Evolutionary conservation across 1,139 yeast genomes (phyloP), one percentile per base, ranked within the genome.

Genomic region (Yamadazyma taylorii): DNA sequence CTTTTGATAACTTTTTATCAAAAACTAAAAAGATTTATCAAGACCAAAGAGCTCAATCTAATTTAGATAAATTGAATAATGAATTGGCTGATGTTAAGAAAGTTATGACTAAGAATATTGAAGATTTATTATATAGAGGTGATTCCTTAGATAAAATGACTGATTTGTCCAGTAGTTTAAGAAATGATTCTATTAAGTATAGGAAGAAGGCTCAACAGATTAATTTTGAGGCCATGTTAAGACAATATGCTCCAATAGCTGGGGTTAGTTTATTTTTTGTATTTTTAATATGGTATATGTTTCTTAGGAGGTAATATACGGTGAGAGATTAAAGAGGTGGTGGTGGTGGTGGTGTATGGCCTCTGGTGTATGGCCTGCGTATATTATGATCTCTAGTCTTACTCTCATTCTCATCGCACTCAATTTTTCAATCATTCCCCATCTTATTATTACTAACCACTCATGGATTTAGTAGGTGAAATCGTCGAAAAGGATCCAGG

Each of bases 51-150:
- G 96, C 96, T 1, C 94, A 89, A 47, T 79, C 83, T 33, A 92
- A 89, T 54, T 69, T 92, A 54, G 97, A 92, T 61, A 81, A 79
- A 56, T 69, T 92, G 49, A 89, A 90, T 61, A 78, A 79, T 36
- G 98, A 94, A 53, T 71, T 92, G 50, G 89, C 86, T 36, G 98
- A 94, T 52, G 98, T 94, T 34, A 89, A 92, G 50, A 81, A 86
- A 51, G 95, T 92, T 41, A 87, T 92, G 96, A 88, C 96, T 41
- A 90, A 90, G 53, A 92, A 92, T 60, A 92, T 92, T 41, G 97
- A 92, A 58, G 98, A 92, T 60, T 69, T 92, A 52, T 72, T 92
- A 33, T 90, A 92, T 62, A 76, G 99, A 55, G 99, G 99, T 10
- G 97, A 92, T 56, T 84, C 92, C 11, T 75, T 92, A 50, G 97